Evolutionary conservation across 2,329 filamentous ascomycete genomes (phyloP).

Genomic region (Pyrenochaeta sp.): DNA sequence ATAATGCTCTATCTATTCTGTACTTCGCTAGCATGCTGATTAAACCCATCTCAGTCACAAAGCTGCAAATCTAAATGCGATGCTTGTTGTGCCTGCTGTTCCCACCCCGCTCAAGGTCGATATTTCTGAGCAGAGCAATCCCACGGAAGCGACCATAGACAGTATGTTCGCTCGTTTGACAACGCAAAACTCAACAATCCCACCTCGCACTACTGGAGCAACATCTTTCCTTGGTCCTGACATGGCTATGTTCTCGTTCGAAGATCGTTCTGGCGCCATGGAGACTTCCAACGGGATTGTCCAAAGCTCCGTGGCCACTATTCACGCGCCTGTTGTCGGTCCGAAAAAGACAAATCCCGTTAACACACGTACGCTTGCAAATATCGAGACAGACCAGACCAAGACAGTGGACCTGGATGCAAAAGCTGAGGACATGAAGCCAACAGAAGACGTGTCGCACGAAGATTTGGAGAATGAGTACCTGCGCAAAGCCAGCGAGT

Average conservation of each 20-base stretch:
- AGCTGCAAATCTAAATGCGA: not conserved
- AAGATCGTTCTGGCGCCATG: not conserved
- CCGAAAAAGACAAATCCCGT: not conserved
- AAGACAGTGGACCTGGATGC: not conserved
- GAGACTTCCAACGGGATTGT: not conserved
- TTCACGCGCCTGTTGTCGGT: no score
- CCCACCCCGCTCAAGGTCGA: constrained; percentile 6
- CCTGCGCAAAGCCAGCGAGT: constrained; percentile 24
- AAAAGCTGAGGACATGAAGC: not conserved
- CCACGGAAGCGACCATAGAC: constrained; percentile 17
- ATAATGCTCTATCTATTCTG: no score
- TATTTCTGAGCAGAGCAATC: not conserved
- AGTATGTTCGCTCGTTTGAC: constrained; percentile 30
- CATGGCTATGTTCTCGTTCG: constrained; percentile 12
- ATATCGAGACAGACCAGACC: not conserved
- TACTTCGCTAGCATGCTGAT: constrained; percentile 8
- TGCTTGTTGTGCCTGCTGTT: not conserved
- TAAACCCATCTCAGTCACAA: constrained; percentile 1
- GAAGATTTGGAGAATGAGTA: constrained; percentile 23
- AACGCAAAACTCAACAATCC: not conserved
- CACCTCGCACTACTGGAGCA: not conserved
- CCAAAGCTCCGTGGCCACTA: not conserved
- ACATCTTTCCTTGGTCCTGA: constrained; percentile 1
- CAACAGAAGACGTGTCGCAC: not conserved
- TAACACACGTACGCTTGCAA: not conserved